Evolutionary conservation across 2,329 filamentous ascomycete genomes (phyloP).

Genomic region (Pseudogymnoascus destructans): DNA sequence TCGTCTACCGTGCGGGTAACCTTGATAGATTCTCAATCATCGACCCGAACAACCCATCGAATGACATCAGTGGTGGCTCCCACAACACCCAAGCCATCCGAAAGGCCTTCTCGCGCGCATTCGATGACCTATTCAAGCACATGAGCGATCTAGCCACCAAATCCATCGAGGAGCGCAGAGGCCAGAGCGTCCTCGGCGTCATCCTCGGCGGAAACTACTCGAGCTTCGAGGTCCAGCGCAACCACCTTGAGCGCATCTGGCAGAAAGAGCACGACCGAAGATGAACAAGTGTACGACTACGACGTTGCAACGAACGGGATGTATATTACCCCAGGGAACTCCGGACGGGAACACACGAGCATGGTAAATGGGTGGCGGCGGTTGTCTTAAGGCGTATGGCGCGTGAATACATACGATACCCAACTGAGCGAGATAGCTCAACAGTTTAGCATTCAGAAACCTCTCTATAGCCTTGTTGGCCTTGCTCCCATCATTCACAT

Average conservation of each 20-base stretch:
- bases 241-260: slow-evolving; percentile 27
- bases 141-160: slow-evolving; percentile 38
- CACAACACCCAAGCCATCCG: slow-evolving; percentile 55
- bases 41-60: slow-evolving; percentile 72
- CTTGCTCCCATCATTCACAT: not conserved
- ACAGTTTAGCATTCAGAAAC: slow-evolving; percentile 8
- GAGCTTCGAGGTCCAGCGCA: slow-evolving; percentile 56
- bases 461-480: slow-evolving; percentile 2
- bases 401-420: slow-evolving; percentile 7
- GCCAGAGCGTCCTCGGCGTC: slow-evolving; percentile 45
- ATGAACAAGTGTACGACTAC: not conserved
- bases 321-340: not conserved
- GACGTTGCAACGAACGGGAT: not conserved
- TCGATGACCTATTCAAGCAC: slow-evolving; percentile 40
- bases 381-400: slow-evolving; percentile 7
- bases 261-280: slow-evolving; percentile 8
- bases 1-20: slow-evolving; percentile 40
- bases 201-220: slow-evolving; percentile 70
- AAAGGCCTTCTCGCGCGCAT: slow-evolving; percentile 54
- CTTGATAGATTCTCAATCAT: slow-evolving; percentile 67
- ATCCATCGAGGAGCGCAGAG: slow-evolving; percentile 21
- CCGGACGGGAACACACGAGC: not conserved
- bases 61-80: slow-evolving; percentile 86
- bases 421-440: not conserved
- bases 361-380: not conserved